Conservation (phyloP, 1,139 yeast species). For the Saccharomyces pastorianus region DNA sequence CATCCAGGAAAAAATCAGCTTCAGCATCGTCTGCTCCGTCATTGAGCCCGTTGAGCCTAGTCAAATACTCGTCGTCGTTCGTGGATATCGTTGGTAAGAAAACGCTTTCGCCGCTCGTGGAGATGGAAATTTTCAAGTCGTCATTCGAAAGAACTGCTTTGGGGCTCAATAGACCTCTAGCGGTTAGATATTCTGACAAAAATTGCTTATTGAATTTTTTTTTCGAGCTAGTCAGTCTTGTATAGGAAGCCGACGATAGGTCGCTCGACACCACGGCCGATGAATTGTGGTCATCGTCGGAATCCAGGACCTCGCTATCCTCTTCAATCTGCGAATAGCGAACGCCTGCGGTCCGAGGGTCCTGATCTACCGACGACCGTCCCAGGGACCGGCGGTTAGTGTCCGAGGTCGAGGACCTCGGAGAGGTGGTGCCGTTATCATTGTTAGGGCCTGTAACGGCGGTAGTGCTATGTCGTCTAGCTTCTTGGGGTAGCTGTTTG, state of each 20-base stretch:
- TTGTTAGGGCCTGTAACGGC: neutral
- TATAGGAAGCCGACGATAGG: neutral
- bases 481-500: neutral
- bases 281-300: slow-evolving; percentile 2
- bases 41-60: slow-evolving; percentile 22
- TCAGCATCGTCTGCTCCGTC: slow-evolving; percentile 11
- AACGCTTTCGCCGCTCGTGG: slow-evolving; percentile 28
- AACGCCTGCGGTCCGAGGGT: neutral
- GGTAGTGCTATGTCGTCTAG: neutral
- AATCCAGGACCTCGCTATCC: slow-evolving; percentile 3
- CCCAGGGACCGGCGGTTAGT: neutral
- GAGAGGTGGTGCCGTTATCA: neutral
- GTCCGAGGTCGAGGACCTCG: neutral
- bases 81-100: slow-evolving; percentile 29
- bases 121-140: slow-evolving; percentile 17
- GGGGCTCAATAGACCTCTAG: slow-evolving; percentile 26
- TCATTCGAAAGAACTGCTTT: slow-evolving; percentile 13
- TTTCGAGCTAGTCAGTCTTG: neutral
- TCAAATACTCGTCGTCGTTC: slow-evolving; percentile 28
- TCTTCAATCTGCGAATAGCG: neutral
- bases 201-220: slow-evolving; percentile 11
- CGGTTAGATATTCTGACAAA: slow-evolving; percentile 18
- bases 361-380: neutral
- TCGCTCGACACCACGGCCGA: neutral
- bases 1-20: slow-evolving; percentile 1